A percentile compares a stretch with the other conserved stretches of the same genome.
These are phyloP conservation scores for Papiliotrema terrestris DNA, from an alignment of 1,284 basidiomycete species.

Conservation along the genomic window DNA sequence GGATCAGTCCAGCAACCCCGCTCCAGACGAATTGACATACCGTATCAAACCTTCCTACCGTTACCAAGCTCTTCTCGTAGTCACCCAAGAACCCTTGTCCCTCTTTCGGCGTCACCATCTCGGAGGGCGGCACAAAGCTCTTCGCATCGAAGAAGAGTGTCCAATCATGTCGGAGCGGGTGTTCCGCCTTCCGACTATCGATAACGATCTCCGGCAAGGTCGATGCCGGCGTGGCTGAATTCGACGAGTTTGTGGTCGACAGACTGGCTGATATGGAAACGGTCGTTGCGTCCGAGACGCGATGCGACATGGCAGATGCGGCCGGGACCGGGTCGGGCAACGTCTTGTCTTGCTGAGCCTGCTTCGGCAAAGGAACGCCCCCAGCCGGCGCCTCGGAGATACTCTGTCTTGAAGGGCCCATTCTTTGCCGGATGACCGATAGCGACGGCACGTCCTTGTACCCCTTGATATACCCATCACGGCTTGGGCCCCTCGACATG, in stretches of 20 bases:
- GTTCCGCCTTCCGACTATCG: constrained; percentile 62
- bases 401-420: not conserved
- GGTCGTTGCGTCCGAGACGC: too few species aligned
- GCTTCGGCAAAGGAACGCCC: too few species aligned
- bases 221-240: constrained; percentile 4
- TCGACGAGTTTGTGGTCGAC: not conserved
- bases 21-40: constrained; percentile 42
- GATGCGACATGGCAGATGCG: too few species aligned
- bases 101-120: constrained; percentile 43
- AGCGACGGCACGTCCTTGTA: constrained; percentile 81
- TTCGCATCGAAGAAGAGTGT: constrained; percentile 86
- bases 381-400: too few species aligned
- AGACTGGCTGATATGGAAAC: too few species aligned
- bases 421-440: constrained; percentile 69
- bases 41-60: constrained; percentile 73
- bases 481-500: constrained; percentile 10
- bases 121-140: constrained; percentile 59
- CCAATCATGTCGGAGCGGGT: constrained; percentile 80
- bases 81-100: constrained; percentile 21
- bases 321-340: not conserved
- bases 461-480: constrained; percentile 53
- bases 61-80: constrained; percentile 66
- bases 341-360: not conserved
- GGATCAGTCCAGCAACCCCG: constrained; percentile 8
- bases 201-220: not conserved